phyloP scores from a whole-genome alignment of 2,329 filamentous ascomycete species.

The Cryphonectria parasitica region DNA sequence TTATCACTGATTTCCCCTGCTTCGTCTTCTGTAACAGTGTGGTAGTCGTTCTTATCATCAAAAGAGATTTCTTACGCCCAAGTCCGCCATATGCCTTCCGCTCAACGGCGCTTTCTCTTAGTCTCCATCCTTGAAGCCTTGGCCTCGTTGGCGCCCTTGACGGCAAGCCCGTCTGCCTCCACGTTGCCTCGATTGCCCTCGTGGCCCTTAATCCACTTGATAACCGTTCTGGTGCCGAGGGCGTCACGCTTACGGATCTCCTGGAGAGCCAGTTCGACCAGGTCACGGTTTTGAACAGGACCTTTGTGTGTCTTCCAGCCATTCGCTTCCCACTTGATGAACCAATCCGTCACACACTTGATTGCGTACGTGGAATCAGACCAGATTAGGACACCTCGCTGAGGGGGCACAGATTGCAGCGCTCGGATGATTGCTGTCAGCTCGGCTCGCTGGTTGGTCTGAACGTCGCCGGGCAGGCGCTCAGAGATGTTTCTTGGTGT shows the following conservation, averaged over 20 bases:
- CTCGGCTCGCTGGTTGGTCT: constrained; percentile 97
- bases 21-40: not conserved
- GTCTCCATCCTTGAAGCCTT: constrained; percentile 1
- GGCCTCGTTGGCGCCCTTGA: constrained; percentile 57
- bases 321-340: constrained; percentile 72
- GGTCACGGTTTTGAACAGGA: constrained; percentile 85
- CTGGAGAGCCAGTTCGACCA: constrained; percentile 73
- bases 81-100: too few relatives aligned
- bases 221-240: constrained; percentile 65
- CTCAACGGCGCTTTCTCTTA: constrained; percentile 24
- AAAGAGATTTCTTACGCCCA: not conserved
- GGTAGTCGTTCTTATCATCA: not conserved
- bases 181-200: constrained; percentile 72
- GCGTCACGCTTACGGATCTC: constrained; percentile 71
- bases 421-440: constrained; percentile 85
- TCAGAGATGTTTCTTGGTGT: constrained; percentile 73
- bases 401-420: constrained; percentile 71
- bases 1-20: not conserved
- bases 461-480: constrained; percentile 70
- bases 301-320: constrained; percentile 75
- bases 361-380: constrained; percentile 93
- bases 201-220: constrained; percentile 93
- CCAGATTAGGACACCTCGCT: constrained; percentile 73
- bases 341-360: constrained; percentile 87
- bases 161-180: constrained; percentile 79